Evolutionary conservation across 2,329 filamentous ascomycete genomes (phyloP), one percentile per base, ranked within the genome.

Genomic region (Penicillium sp.): DNA sequence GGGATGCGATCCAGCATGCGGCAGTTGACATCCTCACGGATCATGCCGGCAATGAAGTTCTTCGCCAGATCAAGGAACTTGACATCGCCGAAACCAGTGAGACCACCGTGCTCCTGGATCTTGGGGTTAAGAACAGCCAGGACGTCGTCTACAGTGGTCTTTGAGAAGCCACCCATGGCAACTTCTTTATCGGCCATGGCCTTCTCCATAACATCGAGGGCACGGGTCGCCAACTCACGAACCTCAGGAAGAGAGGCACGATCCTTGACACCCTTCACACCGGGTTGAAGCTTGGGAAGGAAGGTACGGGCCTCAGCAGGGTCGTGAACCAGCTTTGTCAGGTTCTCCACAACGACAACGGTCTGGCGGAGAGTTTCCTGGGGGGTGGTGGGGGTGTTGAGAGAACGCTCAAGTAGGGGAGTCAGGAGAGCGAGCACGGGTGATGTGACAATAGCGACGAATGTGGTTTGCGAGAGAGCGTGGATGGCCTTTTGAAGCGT

Each of bases 311-410:
- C 94, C 78, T 99, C 94, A 54, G 96, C 85, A 13, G 94, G 94
- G 71, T 90, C 92, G 74, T 99, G 94, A 26, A 99, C 94, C 29
- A 99, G 85, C 79, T 96, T 97, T 56, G 94, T 99, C 78, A 99
- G 79, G 77, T 99, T 99, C 78, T 99, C 94, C 18, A 94, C 89
- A 47, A 99, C 95, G 49, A 99, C 91, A 28, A 95, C 91, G 2
- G 94, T 96, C 76, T 96, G 93, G 56, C 94, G 88, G 51, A 96
- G 81, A 21, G 97, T 92, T 76, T 99, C 94, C 72, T 99, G 94
- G 3, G 89, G 82, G 4, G 94, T 99, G 15, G 84, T 84, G 8
- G 93, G 94, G 56, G 87, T 93, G 79, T 96, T 96, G 56, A 99
- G 83, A 16, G 92, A 90, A 63, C 94, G 88, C 77, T 97, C 94